Conservation (phyloP, 2,329 filamentous ascomycete species). For the Monosporascus sp. region DNA sequence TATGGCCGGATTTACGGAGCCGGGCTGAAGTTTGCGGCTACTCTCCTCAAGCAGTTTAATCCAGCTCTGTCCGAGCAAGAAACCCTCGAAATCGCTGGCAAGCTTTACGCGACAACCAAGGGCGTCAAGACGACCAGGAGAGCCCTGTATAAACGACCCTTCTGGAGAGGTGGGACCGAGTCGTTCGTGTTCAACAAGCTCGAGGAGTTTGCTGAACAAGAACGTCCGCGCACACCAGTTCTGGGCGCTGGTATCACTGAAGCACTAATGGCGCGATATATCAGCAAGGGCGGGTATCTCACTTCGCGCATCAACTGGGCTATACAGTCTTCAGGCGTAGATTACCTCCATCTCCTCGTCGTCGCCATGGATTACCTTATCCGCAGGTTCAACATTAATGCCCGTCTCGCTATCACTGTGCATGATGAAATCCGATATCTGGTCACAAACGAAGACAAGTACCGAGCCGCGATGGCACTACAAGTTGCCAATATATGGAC, state of each 20-base stretch:
- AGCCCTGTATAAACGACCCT: constrained; percentile 64
- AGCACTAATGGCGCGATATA: constrained; percentile 81
- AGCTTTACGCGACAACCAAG: constrained; percentile 84
- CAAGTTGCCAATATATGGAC: constrained; percentile 97
- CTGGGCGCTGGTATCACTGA: constrained; percentile 94
- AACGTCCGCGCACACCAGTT: constrained; percentile 83
- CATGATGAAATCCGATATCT: constrained; percentile 97
- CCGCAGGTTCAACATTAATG: constrained; percentile 76
- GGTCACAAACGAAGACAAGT: constrained; percentile 78
- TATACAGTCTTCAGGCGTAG: constrained; percentile 94
- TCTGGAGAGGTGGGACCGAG: constrained; percentile 95
- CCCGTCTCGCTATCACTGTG: constrained; percentile 85
- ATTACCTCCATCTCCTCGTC: constrained; percentile 92
- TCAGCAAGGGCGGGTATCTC: constrained; percentile 87
- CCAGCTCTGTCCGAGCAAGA: constrained; percentile 73
- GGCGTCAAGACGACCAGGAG: constrained; percentile 78
- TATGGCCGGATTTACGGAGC: constrained; percentile 99
- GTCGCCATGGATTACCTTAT: constrained; percentile 92
- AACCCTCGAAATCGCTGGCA: constrained; percentile 69
- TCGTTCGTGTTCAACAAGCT: constrained; percentile 98
- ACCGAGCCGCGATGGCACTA: constrained; percentile 84
- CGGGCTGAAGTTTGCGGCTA: constrained; percentile 86
- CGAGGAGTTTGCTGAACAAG: constrained; percentile 95
- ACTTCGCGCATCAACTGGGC: constrained; percentile 98
- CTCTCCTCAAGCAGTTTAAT: constrained; percentile 89